Conservation (phyloP, 805 yeast species). For the Hanseniaspora valbyensis region DNA sequence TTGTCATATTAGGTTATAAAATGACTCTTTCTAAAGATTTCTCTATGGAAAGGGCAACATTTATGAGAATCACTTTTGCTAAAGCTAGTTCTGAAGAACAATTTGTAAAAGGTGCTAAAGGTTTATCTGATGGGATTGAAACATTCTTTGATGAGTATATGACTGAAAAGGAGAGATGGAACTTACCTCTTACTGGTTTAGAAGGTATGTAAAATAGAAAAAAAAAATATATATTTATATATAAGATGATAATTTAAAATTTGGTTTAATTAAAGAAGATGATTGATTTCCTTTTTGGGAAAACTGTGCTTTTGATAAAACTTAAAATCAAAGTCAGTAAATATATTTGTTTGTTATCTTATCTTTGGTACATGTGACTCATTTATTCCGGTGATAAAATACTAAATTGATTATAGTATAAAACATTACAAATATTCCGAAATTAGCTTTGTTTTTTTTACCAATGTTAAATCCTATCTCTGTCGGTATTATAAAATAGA, state of each 20-base stretch:
- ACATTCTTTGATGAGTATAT: slow-evolving; percentile 28
- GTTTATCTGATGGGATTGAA: slow-evolving; percentile 40
- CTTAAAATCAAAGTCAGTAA: no score
- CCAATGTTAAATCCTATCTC: not conserved
- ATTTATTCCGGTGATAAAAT: not conserved
- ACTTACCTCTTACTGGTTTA: slow-evolving; percentile 6
- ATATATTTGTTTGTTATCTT: not conserved
- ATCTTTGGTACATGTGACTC: not conserved
- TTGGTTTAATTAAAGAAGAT: no score
- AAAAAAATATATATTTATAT: not conserved
- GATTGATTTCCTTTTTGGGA: no score
- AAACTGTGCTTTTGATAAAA: no score
- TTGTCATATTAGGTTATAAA: slow-evolving; percentile 45
- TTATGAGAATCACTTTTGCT: slow-evolving; percentile 51
- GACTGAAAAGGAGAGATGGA: slow-evolving; percentile 12
- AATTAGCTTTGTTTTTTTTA: no score
- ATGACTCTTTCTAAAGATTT: slow-evolving; percentile 41
- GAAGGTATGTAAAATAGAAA: slow-evolving; percentile 2
- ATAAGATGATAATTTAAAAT: no score
- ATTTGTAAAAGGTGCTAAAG: slow-evolving; percentile 41
- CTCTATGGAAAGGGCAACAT: slow-evolving; percentile 38
- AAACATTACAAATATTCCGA: no score
- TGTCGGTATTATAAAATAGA: no score
- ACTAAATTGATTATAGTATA: no score
- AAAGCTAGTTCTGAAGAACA: slow-evolving; percentile 37